Percentiles rank a stretch among this genome's conserved stretches.
phyloP scores from a whole-genome alignment of 2,329 filamentous ascomycete species.

The Colletotrichum liaoningense region DNA sequence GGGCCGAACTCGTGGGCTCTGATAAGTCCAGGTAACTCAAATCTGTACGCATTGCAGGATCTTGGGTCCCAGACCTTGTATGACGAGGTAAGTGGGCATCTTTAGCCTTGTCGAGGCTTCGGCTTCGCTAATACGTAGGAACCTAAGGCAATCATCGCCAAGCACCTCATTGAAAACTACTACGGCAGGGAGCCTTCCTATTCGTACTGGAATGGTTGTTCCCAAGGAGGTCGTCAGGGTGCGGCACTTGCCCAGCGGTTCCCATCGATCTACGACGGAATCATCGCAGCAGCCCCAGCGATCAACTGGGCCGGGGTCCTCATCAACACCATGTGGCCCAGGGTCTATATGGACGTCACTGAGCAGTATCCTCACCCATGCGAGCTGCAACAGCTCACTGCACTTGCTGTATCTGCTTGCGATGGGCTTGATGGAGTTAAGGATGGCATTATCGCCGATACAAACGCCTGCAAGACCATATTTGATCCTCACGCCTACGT shows the following conservation, averaged over 20 bases:
- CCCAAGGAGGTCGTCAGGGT: slow-evolving; percentile 69
- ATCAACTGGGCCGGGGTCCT: slow-evolving; percentile 22
- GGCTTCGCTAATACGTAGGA: background rate
- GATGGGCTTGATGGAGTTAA: slow-evolving; percentile 38
- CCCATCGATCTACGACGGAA: slow-evolving; percentile 68
- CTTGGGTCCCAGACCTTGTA: slow-evolving; percentile 2
- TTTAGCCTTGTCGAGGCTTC: no score
- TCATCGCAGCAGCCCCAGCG: slow-evolving; percentile 61
- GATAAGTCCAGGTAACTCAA: slow-evolving; percentile 19
- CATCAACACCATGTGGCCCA: slow-evolving; percentile 9
- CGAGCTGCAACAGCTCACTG: slow-evolving; percentile 44
- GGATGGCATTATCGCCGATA: slow-evolving; percentile 38
- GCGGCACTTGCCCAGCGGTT: slow-evolving; percentile 64
- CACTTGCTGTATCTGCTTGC: slow-evolving; percentile 47
- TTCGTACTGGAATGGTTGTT: slow-evolving; percentile 68
- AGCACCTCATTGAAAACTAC: slow-evolving; percentile 58
- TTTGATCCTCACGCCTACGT: slow-evolving; percentile 37
- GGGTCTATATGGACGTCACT: slow-evolving; percentile 8
- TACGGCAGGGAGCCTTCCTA: slow-evolving; percentile 56
- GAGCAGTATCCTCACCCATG: slow-evolving; percentile 10
- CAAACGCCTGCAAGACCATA: slow-evolving; percentile 26
- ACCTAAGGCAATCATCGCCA: slow-evolving; percentile 54
- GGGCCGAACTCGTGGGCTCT: slow-evolving; percentile 36
- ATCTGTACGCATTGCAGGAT: slow-evolving; percentile 10
- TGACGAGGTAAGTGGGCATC: background rate